Conservation (phyloP, 1,284 basidiomycete genomes). For the Trichosporon inkin region DNA sequence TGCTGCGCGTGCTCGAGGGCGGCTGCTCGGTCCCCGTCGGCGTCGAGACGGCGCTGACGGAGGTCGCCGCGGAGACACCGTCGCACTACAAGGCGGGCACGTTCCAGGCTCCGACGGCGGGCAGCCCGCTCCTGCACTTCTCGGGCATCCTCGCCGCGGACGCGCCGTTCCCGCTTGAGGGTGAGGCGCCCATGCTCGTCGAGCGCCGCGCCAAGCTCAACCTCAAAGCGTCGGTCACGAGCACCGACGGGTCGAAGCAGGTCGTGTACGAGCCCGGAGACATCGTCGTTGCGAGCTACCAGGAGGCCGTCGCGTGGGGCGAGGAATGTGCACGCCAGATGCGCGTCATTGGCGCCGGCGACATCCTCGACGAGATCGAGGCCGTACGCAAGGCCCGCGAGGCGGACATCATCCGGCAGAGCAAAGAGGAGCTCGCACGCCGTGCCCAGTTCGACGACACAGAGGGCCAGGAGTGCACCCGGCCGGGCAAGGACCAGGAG, state of each 20-base stretch:
- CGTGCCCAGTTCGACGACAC: neutral
- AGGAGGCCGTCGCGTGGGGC: conserved; percentile 67
- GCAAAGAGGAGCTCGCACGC: conserved; percentile 5
- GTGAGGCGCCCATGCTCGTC: conserved; percentile 24
- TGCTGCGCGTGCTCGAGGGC: conserved; percentile 83
- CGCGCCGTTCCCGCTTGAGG: conserved; percentile 10
- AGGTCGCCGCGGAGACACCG: conserved; percentile 23
- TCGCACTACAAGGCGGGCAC: conserved; percentile 22
- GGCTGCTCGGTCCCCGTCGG: conserved; percentile 98
- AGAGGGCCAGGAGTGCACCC: conserved; percentile 3
- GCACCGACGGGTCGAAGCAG: conserved; percentile 65
- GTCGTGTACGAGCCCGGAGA: conserved; percentile 63
- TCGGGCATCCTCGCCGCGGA: conserved; percentile 42
- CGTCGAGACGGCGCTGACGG: conserved; percentile 57
- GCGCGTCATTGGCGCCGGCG: conserved; percentile 64
- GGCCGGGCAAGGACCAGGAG: neutral
- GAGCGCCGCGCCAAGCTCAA: conserved; percentile 53
- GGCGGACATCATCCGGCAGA: conserved; percentile 51
- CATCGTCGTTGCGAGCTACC: conserved; percentile 55
- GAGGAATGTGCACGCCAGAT: conserved; percentile 61
- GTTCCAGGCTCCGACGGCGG: conserved; percentile 21
- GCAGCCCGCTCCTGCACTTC: conserved; percentile 43
- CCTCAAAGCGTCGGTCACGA: conserved; percentile 74
- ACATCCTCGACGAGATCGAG: conserved; percentile 74
- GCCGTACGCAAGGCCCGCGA: conserved; percentile 61